phyloP scores from a whole-genome alignment of 768 basidiomycete species.

The Trametes villosa region DNA sequence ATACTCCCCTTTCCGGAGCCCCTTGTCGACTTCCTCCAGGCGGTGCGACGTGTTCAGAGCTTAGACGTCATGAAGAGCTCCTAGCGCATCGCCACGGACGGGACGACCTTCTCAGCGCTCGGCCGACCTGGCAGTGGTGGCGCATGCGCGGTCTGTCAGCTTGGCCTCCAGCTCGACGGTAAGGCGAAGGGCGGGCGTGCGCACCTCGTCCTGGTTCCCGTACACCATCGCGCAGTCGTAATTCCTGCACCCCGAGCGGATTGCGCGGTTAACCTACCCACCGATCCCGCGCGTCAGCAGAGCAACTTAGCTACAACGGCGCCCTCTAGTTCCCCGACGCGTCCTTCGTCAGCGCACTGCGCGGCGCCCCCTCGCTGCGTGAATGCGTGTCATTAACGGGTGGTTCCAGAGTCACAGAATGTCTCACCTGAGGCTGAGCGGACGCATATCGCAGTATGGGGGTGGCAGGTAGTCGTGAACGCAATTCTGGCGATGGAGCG shows the following conservation, averaged over 20 bases:
- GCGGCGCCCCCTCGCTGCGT: too few relatives aligned
- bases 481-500: too few relatives aligned
- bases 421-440: too few relatives aligned
- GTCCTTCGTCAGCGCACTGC: too few relatives aligned
- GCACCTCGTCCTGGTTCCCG: slow-evolving; percentile 71
- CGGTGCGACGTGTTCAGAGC: slow-evolving; percentile 77
- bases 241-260: slow-evolving; percentile 80
- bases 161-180: slow-evolving; percentile 1
- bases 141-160: too few relatives aligned
- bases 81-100: slow-evolving; percentile 76
- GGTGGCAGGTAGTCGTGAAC: too few relatives aligned
- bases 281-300: background rate
- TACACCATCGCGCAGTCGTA: slow-evolving; percentile 85
- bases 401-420: too few relatives aligned
- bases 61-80: slow-evolving; percentile 84
- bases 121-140: slow-evolving; percentile 56
- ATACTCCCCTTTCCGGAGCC: slow-evolving; percentile 64
- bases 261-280: slow-evolving; percentile 70
- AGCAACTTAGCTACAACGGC: background rate
- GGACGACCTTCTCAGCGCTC: slow-evolving; percentile 76
- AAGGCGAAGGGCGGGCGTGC: background rate
- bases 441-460: too few relatives aligned
- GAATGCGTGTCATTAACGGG: too few relatives aligned
- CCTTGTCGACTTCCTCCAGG: slow-evolving; percentile 68
- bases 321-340: too few relatives aligned